phyloP scores from a whole-genome alignment of 768 basidiomycete species.

The Suillus luteus region DNA sequence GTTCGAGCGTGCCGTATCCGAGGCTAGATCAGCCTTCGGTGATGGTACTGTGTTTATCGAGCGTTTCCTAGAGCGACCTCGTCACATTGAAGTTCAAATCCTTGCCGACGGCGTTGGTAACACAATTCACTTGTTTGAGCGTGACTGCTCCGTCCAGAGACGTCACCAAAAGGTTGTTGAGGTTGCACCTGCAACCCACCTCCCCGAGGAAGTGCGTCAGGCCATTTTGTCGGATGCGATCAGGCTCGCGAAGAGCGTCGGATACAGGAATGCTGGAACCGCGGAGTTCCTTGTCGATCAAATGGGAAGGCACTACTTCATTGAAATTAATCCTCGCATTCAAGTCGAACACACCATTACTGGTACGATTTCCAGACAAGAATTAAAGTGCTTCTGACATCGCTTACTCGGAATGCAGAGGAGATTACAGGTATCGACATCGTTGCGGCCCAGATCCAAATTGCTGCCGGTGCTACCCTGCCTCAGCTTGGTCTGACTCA shows the following conservation, averaged over 20 bases:
- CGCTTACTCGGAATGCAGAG: conserved; percentile 53
- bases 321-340: conserved; percentile 99
- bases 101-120: conserved; percentile 91
- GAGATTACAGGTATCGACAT: conserved; percentile 99
- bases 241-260: conserved; percentile 90
- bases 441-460: conserved; percentile 98
- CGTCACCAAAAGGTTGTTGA: conserved; percentile 99
- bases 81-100: conserved; percentile 97
- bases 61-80: conserved; percentile 93
- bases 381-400: conserved; percentile 5
- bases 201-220: conserved; percentile 88
- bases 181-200: conserved; percentile 93
- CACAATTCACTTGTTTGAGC: conserved; percentile 97
- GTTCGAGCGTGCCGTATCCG: conserved; percentile 91
- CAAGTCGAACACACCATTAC: conserved; percentile 99
- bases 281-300: conserved; percentile 99
- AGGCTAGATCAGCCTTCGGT: conserved; percentile 96
- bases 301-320: conserved; percentile 96
- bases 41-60: conserved; percentile 99
- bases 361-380: conserved; percentile 47
- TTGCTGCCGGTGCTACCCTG: conserved; percentile 96
- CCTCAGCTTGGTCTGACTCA: conserved; percentile 95
- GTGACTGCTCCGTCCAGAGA: conserved; percentile 98
- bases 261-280: conserved; percentile 96
- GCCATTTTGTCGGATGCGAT: conserved; percentile 90